Percentiles rank a stretch among this genome's conserved stretches.
Conservation (phyloP, 768 basidiomycete species). For the Amanita thiersii region DNA sequence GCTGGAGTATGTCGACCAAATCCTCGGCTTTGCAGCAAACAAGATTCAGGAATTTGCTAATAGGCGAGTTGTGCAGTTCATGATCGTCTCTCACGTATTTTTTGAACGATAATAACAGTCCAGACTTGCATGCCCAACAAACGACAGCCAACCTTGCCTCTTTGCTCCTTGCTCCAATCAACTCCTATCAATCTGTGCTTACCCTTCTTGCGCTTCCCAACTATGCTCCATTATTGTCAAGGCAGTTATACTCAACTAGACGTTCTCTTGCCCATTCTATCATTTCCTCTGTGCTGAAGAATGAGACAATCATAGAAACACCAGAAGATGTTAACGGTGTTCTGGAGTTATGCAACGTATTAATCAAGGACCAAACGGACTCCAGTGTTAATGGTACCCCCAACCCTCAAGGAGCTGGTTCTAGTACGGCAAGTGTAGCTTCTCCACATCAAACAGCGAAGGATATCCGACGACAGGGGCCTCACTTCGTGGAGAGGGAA, state of each 20-base stretch:
- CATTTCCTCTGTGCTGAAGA: constrained; percentile 90
- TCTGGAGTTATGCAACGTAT: constrained; percentile 84
- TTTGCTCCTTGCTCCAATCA: constrained; percentile 89
- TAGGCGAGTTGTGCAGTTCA: constrained; percentile 43
- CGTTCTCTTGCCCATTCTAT: constrained; percentile 92
- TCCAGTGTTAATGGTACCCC: constrained; percentile 18
- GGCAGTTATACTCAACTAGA: constrained; percentile 85
- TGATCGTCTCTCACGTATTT: background rate
- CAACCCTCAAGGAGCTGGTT: constrained; percentile 10
- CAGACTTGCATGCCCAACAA: constrained; percentile 82
- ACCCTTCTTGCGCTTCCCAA: constrained; percentile 94
- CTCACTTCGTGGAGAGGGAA: constrained; percentile 64
- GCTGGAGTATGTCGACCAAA: constrained; percentile 95
- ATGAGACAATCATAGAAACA: constrained; percentile 90
- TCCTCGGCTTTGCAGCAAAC: constrained; percentile 79
- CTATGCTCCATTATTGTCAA: constrained; percentile 74
- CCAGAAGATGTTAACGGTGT: constrained; percentile 94
- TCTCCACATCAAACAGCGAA: constrained; percentile 26
- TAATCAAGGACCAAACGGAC: constrained; percentile 81
- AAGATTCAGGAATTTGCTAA: constrained; percentile 82
- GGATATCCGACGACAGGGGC: constrained; percentile 48
- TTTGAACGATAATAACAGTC: constrained; percentile 30
- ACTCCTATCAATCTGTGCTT: constrained; percentile 92
- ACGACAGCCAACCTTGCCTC: constrained; percentile 89
- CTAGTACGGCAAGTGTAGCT: constrained; percentile 17